These are phyloP conservation scores for Bacterosira constricta DNA, from an alignment of 108 stramenopile genomes.

Conservation along the genomic window DNA sequence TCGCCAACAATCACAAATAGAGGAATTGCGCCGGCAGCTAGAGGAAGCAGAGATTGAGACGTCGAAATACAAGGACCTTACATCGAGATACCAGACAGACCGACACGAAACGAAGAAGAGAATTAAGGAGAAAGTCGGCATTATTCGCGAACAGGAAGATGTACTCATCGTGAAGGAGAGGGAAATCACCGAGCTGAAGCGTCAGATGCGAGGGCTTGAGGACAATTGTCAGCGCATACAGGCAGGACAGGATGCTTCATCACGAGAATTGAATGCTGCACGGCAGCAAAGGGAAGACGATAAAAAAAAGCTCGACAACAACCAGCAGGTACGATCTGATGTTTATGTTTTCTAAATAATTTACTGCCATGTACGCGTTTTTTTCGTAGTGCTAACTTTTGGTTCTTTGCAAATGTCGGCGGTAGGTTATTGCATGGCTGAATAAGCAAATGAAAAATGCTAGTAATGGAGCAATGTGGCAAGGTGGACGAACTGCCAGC, in stretches of 20 bases:
- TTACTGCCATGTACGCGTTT: too few species aligned
- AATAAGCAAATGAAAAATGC: constrained; percentile 35
- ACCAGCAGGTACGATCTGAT: constrained; percentile 41
- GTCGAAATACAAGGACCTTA: constrained; percentile 45
- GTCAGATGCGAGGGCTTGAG: constrained; percentile 5
- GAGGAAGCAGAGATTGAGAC: constrained; percentile 36
- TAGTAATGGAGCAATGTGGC: constrained; percentile 15
- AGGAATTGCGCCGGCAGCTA: constrained; percentile 36
- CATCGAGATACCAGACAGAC: constrained; percentile 42
- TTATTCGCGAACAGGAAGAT: constrained; percentile 44
- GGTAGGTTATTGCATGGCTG: constrained; percentile 47
- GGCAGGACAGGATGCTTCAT: constrained; percentile 15
- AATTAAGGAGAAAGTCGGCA: constrained; percentile 43
- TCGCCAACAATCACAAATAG: constrained; percentile 41
- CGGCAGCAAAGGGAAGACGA: constrained; percentile 27
- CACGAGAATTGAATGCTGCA: constrained; percentile 23
- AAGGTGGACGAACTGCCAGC: constrained; percentile 1
- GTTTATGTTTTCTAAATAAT: neutral
- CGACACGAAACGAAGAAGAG: constrained; percentile 52
- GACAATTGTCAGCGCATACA: constrained; percentile 11
- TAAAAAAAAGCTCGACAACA: constrained; percentile 41
- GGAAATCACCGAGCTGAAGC: constrained; percentile 27
- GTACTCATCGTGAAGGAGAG: constrained; percentile 30
- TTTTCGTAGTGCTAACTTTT: too few species aligned
- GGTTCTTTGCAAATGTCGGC: too few species aligned